Evolutionary conservation across 768 basidiomycete species (phyloP), one percentile per base, ranked within the genome.

Genomic region (Pleurotus ostreatus): DNA sequence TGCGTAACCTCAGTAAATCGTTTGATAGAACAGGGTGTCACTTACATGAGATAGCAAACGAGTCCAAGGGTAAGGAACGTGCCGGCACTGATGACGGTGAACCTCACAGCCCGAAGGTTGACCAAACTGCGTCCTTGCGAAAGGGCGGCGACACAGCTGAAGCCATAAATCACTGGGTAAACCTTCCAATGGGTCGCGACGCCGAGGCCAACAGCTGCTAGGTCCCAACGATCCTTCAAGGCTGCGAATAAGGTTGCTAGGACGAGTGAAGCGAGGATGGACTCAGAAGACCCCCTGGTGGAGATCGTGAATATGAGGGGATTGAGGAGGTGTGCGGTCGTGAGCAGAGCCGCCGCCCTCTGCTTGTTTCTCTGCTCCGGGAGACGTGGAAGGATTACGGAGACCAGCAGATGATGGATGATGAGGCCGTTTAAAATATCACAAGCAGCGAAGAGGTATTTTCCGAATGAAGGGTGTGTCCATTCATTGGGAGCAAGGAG

Each of bases 241-340:
- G 84, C 82, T 26, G 71, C 77, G 65, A 81, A 82, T 23, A 95
- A 71, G 0, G 86, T 84, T 51, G 81, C 71, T 39, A 97, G 78
- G 39, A 98, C 89, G 56, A 95, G 76, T 1, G 89, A 75, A 39
- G 87, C 85, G 13, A 98, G 83, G 15, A 97, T 73, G 2, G 92
- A 85, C 69, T 99, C 97, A 3, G 96, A 95, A 15, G 94, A 98
- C 5, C 97, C 97, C 15, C 97, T 86, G 0, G 97, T 98, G 5
- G 95, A 97, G 63, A 99, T 98, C 60, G 94, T 88, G 69, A 97
- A 90, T 2, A 96, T 89, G 62, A 99, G 81, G 0, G 97, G 97
- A 71, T 95, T 98, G 57, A 98, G 78, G 2, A 98, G 85, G 74
- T 98, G 92, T 2, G 88, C 64, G 0, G 82, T 73, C 37, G 82